A percentile compares a stretch with the other conserved stretches of the same genome.
Conservation (phyloP, 257 asterid genomes). For the Solanum bukasovii region DNA sequence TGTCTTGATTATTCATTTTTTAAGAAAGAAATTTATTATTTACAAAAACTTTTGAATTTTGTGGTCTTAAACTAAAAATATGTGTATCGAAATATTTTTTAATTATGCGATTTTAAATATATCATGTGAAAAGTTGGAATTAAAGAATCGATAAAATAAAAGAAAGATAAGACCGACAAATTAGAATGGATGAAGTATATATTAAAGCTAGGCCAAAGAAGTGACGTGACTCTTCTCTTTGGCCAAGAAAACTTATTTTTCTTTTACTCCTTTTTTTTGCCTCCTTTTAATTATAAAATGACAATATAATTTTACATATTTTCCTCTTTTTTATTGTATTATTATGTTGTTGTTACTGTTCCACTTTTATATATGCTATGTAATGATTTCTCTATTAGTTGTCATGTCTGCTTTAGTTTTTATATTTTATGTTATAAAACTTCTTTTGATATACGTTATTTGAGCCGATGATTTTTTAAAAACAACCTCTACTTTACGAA, state of each 20-base stretch:
- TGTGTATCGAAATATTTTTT: background rate
- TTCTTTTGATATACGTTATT: background rate
- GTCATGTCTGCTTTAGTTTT: background rate
- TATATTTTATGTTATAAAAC: too few species aligned
- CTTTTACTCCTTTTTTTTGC: too few species aligned
- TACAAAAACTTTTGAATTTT: background rate
- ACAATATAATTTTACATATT: too few species aligned
- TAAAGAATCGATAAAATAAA: background rate
- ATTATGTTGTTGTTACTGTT: background rate
- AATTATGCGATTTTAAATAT: accelerated
- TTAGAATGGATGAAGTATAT: background rate
- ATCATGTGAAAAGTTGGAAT: too few species aligned
- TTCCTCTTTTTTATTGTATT: background rate
- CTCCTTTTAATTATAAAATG: background rate
- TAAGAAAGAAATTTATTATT: background rate
- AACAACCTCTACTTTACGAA: background rate
- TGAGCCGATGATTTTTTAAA: background rate
- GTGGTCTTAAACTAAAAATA: background rate
- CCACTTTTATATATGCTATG: background rate
- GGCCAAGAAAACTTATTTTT: background rate
- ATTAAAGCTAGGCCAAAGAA: too few species aligned
- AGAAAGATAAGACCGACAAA: background rate
- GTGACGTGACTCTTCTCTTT: too few species aligned
- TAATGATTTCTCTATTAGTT: background rate
- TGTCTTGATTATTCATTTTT: background rate